These are phyloP conservation scores for Exophiala sp. DNA, from an alignment of 2,329 filamentous ascomycete species.

Conservation along the genomic window DNA sequence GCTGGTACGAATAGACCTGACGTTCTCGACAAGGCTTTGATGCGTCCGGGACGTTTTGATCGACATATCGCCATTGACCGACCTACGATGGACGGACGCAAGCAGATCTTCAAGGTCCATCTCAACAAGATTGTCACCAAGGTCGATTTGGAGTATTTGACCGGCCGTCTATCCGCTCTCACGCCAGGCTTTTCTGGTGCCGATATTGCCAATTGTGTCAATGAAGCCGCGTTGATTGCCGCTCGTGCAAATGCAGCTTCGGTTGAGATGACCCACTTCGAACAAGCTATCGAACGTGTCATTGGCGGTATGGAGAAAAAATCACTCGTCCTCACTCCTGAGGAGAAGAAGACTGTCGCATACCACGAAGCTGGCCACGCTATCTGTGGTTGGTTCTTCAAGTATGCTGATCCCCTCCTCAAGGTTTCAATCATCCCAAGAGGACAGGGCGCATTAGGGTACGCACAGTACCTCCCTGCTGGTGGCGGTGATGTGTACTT, in stretches of 20 bases:
- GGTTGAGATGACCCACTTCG: conserved; percentile 87
- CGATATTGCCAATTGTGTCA: conserved; percentile 97
- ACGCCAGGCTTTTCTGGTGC: conserved; percentile 97
- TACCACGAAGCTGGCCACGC: conserved; percentile 98
- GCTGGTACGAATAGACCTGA: conserved; percentile 96
- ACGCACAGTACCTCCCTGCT: conserved; percentile 92
- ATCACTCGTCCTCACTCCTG: conserved; percentile 84
- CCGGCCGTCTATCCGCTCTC: conserved; percentile 82
- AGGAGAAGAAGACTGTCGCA: conserved; percentile 92
- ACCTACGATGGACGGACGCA: conserved; percentile 93
- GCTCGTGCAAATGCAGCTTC: conserved; percentile 76
- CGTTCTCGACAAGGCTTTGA: conserved; percentile 88
- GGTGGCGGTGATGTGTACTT: conserved; percentile 76
- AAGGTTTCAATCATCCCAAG: conserved; percentile 99
- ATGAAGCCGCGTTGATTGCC: conserved; percentile 93
- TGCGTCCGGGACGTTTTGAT: conserved; percentile 96
- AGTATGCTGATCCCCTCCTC: conserved; percentile 91
- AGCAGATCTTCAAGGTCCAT: conserved; percentile 95
- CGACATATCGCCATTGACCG: conserved; percentile 92
- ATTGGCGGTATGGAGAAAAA: conserved; percentile 97
- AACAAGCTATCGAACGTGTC: conserved; percentile 95
- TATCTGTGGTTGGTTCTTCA: conserved; percentile 97
- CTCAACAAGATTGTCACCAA: conserved; percentile 90
- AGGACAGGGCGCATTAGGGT: conserved; percentile 87
- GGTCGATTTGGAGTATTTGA: conserved; percentile 82